Evolutionary conservation across 1,139 yeast species (phyloP).

Genomic region (Tardiomyces blankii): DNA sequence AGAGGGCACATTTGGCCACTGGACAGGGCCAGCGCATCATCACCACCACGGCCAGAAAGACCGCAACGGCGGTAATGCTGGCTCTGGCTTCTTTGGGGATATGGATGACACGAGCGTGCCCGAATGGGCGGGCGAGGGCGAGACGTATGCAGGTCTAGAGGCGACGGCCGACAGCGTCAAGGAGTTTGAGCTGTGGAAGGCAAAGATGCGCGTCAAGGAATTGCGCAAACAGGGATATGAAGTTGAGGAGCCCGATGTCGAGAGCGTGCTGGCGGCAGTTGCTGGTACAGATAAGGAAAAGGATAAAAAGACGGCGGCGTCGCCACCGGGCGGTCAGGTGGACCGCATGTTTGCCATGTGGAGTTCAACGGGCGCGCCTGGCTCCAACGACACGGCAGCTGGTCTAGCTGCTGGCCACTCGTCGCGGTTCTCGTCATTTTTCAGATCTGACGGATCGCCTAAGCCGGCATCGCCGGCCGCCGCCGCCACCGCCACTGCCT

Average conservation of each 20-base stretch:
- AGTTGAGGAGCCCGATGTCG: background rate
- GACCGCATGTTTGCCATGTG: background rate
- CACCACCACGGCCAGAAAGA: background rate
- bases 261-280: background rate
- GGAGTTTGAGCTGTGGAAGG: background rate
- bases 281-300: background rate
- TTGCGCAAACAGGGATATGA: background rate
- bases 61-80: background rate
- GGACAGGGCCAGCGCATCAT: background rate
- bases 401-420: conserved; percentile 3
- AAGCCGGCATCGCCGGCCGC: background rate
- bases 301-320: background rate
- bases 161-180: background rate
- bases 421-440: conserved; percentile 11
- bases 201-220: background rate
- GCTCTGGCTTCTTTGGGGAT: background rate
- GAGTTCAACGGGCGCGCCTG: background rate
- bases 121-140: background rate
- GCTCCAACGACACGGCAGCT: background rate
- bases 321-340: background rate
- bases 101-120: background rate
- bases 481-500: background rate
- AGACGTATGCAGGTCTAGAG: background rate
- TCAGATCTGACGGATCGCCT: background rate
- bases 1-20: background rate